A percentile compares a stretch with the other conserved stretches of the same genome.
Conservation (phyloP, 2,329 filamentous ascomycete genomes). For the Aspergillus brasiliensis region DNA sequence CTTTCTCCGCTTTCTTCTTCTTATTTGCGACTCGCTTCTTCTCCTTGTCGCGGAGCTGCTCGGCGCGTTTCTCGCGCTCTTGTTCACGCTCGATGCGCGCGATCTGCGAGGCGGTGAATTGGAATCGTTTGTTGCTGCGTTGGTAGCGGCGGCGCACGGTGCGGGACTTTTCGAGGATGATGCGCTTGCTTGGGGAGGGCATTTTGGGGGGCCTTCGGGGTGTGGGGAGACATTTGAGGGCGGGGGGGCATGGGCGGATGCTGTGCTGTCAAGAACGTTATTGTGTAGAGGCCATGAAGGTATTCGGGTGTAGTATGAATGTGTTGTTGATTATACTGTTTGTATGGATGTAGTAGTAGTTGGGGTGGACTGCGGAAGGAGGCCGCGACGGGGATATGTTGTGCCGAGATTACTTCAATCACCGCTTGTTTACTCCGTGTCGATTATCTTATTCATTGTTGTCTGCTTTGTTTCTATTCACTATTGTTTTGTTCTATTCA, state of each 20-base stretch:
- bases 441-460: not conserved
- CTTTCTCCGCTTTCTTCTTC: slow-evolving; percentile 39
- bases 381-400: slow-evolving; percentile 33
- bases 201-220: slow-evolving; percentile 22
- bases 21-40: slow-evolving; percentile 37
- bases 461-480: too few relatives aligned
- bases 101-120: slow-evolving; percentile 40
- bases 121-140: slow-evolving; percentile 39
- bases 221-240: slow-evolving; percentile 7
- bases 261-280: not conserved
- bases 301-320: too few relatives aligned
- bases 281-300: not conserved
- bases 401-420: slow-evolving; percentile 24
- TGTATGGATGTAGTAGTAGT: not conserved
- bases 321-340: not conserved
- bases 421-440: not conserved
- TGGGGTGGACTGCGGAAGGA: not conserved
- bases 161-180: slow-evolving; percentile 42
- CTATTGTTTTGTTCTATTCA: too few relatives aligned
- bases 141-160: slow-evolving; percentile 42
- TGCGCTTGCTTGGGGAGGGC: slow-evolving; percentile 31
- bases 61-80: slow-evolving; percentile 42
- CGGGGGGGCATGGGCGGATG: not conserved
- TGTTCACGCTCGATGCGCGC: slow-evolving; percentile 45
- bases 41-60: slow-evolving; percentile 40